These are phyloP conservation scores for Kodamaea kaohsiungensis DNA, from an alignment of 805 yeast species.

Conservation along the genomic window DNA sequence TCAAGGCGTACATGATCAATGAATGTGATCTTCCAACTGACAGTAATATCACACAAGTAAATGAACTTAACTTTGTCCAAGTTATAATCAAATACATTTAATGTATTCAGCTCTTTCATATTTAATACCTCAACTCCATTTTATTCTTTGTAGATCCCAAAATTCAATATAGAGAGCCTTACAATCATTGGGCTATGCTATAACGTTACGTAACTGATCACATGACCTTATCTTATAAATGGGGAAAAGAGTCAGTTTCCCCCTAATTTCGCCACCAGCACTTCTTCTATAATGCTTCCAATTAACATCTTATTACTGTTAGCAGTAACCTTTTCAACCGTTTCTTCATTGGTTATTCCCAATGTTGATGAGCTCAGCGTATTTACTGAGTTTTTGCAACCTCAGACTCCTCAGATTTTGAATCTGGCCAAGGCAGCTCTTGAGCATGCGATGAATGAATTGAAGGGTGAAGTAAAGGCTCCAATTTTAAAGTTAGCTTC, in stretches of 20 bases:
- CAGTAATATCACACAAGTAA: too few species aligned
- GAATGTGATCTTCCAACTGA: not conserved
- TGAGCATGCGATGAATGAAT: not conserved
- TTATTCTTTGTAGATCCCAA: too few species aligned
- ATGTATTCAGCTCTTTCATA: too few species aligned
- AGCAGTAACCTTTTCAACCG: conserved; percentile 3
- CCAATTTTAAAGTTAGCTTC: conserved; percentile 1
- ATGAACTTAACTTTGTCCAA: too few species aligned
- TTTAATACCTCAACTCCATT: too few species aligned
- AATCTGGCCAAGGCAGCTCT: not conserved
- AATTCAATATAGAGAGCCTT: too few species aligned
- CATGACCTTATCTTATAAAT: conserved; percentile 4
- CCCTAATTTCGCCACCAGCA: conserved; percentile 2
- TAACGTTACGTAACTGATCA: not conserved
- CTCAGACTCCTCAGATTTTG: not conserved
- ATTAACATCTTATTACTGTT: conserved; percentile 5
- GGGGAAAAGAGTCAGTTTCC: not conserved
- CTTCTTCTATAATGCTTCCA: conserved; percentile 9
- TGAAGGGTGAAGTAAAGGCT: not conserved
- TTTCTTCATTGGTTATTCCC: conserved; percentile 7
- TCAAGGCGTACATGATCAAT: not conserved
- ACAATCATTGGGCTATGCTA: not conserved
- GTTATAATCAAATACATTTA: too few species aligned
- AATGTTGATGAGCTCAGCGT: conserved; percentile 4
- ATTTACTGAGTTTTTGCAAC: conserved; percentile 4